Evolutionary conservation across 176 grass and related monocot genomes (phyloP).

Genomic region (Avena atlantica): DNA sequence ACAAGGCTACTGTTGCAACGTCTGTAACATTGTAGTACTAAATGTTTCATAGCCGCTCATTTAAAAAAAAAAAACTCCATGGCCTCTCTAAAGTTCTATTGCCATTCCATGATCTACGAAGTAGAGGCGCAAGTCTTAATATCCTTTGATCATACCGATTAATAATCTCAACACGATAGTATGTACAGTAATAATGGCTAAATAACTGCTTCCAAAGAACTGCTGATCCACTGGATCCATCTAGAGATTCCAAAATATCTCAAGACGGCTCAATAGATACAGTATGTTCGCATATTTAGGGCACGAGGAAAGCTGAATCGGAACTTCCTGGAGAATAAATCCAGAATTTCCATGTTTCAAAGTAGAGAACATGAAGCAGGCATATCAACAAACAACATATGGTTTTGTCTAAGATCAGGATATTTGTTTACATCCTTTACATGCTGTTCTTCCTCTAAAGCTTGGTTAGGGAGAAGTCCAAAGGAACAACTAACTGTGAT

Average conservation of each 20-base stretch:
- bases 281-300: background rate
- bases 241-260: background rate
- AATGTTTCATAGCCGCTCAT: too few relatives aligned
- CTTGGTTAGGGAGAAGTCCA: slow-evolving; percentile 41
- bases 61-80: too few relatives aligned
- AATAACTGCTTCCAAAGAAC: background rate
- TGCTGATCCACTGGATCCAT: background rate
- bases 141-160: too few relatives aligned
- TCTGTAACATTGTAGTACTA: too few relatives aligned
- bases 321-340: background rate
- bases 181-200: background rate
- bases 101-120: too few relatives aligned
- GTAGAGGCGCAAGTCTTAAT: too few relatives aligned
- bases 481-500: slow-evolving; percentile 46
- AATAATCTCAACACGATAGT: too few relatives aligned
- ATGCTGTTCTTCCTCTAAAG: slow-evolving; percentile 50
- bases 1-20: too few relatives aligned
- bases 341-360: background rate
- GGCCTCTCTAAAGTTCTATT: too few relatives aligned
- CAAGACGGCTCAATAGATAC: background rate
- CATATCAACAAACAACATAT: slow-evolving; percentile 52
- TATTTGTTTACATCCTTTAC: slow-evolving; percentile 67
- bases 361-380: background rate
- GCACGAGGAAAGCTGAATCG: background rate
- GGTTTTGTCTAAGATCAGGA: slow-evolving; percentile 22